Base-by-base conservation (phyloP, 2,329 filamentous ascomycete genomes). In the Arthrobotrys entomopaga region DNA sequence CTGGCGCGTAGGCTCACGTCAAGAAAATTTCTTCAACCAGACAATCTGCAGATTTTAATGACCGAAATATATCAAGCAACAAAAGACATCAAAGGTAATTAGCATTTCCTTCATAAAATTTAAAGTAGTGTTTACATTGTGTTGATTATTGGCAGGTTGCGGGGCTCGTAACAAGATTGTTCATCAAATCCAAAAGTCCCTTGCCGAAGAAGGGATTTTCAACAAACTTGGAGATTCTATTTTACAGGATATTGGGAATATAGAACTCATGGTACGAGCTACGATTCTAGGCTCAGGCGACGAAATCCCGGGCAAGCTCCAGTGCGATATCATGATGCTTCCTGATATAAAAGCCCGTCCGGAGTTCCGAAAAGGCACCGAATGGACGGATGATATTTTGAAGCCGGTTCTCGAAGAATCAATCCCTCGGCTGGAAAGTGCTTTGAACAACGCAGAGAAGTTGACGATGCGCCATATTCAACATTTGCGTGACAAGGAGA, bases 1-100 rank as follows among this genome's bases (percentile, higher is more conserved):
- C 11, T 10, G n/a, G 6, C 11, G 1, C 1, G 2, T 49, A 71
- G 59, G 22, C 22, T 59, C n/a, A 59, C 59, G 2, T n/a, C 29
- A 13, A 40, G 66, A 64, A 65, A 24, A 10, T 71, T 71, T 22
- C 59, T 71, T 38, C 52, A 22, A 1, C 34, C 66, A 2, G 66
- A 71, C 4, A 29, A 52, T 40, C 19, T 71, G 6, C 64, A 71
- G 40, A 34, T 5, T 5, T 22, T 53, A 5, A 58, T 71, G 59
- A 50, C 46, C 34, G n/a, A 43, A n/a, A 57, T 20, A n/a, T 71
- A 71, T 29, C 58, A 58, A 19, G 13, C 46, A 20, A 38, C 22
- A 13, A 59, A 46, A 43, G 24, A 52, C 11, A 29, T 43, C 15
- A 59, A 59, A 54, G 66, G 66, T 65, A 60, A 52, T 61, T 22